These are phyloP conservation scores for Bacterosira constricta DNA, from an alignment of 108 stramenopile species.

Conservation along the genomic window DNA sequence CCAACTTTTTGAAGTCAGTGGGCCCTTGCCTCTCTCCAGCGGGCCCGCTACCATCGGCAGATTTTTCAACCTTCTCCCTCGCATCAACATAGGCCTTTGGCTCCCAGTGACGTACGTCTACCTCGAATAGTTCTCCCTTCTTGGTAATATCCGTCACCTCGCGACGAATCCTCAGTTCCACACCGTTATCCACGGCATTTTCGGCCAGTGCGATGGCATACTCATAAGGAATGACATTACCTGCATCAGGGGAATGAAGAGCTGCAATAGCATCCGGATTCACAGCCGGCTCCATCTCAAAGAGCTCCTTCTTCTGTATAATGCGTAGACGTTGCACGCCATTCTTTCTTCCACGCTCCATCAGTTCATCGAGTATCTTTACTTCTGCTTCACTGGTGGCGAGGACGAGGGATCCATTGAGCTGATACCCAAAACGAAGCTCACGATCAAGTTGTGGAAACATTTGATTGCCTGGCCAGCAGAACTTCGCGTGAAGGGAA, in stretches of 20 bases:
- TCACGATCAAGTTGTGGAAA: constrained; percentile 79
- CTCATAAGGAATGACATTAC: constrained; percentile 86
- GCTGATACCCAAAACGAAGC: constrained; percentile 81
- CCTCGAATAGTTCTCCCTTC: constrained; percentile 19
- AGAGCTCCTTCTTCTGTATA: constrained; percentile 61
- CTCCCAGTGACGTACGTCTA: constrained; percentile 70
- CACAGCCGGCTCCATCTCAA: constrained; percentile 67
- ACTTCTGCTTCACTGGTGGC: constrained; percentile 65
- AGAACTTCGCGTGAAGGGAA: constrained; percentile 68
- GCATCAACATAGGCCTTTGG: constrained; percentile 60
- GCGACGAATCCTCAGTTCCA: constrained; percentile 76
- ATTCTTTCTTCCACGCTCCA: constrained; percentile 69
- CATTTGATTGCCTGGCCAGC: constrained; percentile 88
- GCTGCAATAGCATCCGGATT: constrained; percentile 72
- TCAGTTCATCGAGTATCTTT: constrained; percentile 63
- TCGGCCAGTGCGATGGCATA: constrained; percentile 81
- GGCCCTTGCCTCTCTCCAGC: neutral
- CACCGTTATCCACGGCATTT: constrained; percentile 88
- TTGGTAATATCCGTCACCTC: constrained; percentile 60
- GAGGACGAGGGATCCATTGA: constrained; percentile 78
- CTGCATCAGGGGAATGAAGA: constrained; percentile 79
- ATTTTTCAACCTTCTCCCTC: constrained; percentile 44
- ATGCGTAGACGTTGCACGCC: constrained; percentile 77
- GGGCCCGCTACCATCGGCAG: constrained; percentile 37
- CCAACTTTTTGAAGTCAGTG: constrained; percentile 43